Percentiles rank a stretch among this genome's conserved stretches.
Evolutionary conservation across 441 rosid genomes (phyloP).

Genomic region (Metrosideros polymorpha): DNA sequence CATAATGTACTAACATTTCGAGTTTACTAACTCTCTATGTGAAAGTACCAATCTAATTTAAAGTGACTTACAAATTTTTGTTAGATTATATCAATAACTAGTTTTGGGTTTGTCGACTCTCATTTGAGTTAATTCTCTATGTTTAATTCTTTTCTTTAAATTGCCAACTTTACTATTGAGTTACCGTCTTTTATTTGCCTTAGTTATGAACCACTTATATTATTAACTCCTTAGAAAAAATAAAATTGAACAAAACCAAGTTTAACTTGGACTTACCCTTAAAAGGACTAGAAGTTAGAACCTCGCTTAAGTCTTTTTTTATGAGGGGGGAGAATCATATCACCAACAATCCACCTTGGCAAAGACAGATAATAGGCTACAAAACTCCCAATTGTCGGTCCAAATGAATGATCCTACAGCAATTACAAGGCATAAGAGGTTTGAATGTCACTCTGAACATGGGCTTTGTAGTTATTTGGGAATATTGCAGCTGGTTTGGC

Average conservation of each 20-base stretch:
- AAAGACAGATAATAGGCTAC: neutral
- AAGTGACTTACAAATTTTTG: neutral
- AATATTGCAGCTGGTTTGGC: neutral
- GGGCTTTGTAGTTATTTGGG: neutral
- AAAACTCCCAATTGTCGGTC: neutral
- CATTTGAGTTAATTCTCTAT: neutral
- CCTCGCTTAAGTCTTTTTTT: neutral
- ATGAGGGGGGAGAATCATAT: neutral
- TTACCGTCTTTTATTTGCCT: neutral
- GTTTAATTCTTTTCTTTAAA: neutral
- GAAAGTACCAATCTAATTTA: neutral
- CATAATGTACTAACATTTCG: neutral
- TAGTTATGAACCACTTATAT: neutral
- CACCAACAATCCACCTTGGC: neutral
- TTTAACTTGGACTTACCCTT: neutral
- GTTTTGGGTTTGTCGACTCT: neutral
- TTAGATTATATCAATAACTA: neutral
- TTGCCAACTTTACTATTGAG: neutral
- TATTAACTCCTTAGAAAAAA: neutral
- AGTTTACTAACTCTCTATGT: neutral
- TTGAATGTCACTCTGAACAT: neutral
- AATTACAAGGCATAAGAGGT: neutral
- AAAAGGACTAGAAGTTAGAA: neutral
- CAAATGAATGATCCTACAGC: neutral
- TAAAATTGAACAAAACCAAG: neutral